Conservation (phyloP, 176 grass and related monocot species). For the Triticum aestivum region DNA sequence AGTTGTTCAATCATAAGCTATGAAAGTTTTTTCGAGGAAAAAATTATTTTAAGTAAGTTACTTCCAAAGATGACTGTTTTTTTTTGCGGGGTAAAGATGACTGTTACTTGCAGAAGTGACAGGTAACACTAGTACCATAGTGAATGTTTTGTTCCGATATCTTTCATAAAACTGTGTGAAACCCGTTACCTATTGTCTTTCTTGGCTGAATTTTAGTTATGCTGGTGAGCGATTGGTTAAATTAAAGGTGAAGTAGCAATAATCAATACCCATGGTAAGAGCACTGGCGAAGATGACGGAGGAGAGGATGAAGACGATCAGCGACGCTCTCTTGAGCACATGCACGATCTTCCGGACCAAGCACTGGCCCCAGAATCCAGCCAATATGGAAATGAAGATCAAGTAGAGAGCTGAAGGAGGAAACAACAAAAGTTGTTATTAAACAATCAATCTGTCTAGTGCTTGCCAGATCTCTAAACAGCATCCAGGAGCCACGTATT, state of each 20-base stretch:
- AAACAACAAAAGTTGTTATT: neutral
- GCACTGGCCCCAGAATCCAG: conserved; percentile 95
- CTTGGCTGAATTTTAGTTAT: neutral
- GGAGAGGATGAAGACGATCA: conserved; percentile 96
- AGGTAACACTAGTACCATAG: no score
- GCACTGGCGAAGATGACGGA: conserved; percentile 93
- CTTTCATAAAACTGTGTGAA: no score
- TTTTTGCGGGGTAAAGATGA: neutral
- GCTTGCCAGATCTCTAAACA: neutral
- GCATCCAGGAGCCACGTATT: neutral
- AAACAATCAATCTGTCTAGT: neutral
- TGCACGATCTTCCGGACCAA: conserved; percentile 79
- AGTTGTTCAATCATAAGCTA: no score
- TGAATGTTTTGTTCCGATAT: no score
- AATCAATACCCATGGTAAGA: conserved; percentile 76
- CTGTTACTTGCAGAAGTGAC: no score
- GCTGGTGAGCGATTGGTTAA: neutral
- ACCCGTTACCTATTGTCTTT: neutral
- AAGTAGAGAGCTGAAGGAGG: conserved; percentile 72
- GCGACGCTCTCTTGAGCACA: conserved; percentile 69
- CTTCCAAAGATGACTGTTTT: neutral
- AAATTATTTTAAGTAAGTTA: neutral
- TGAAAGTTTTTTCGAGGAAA: neutral
- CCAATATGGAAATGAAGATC: conserved; percentile 66
- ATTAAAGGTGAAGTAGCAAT: neutral